Percentiles rank a stretch among this genome's conserved stretches.
Evolutionary conservation across 495 filamentous ascomycete species (phyloP).

Genomic region (Thermothielavioides terrestris): DNA sequence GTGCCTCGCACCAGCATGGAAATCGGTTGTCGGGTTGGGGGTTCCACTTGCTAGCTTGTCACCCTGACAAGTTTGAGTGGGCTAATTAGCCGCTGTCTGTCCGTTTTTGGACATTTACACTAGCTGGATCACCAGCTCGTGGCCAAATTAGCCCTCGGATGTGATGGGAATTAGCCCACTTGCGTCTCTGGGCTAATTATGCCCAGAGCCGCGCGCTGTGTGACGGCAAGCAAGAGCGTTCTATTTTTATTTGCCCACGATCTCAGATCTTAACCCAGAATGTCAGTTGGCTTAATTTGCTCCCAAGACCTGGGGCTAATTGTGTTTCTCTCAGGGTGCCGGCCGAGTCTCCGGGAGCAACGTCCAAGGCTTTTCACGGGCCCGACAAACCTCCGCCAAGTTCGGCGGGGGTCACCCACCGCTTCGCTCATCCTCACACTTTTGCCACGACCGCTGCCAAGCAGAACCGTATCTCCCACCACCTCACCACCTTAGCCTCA

Average conservation of each 20-base stretch:
- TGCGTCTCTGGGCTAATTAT: slow-evolving; percentile 24
- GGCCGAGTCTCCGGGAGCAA: too few species aligned
- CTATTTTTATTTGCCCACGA: slow-evolving; percentile 17
- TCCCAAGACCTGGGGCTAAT: background rate
- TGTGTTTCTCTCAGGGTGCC: slow-evolving; percentile 1
- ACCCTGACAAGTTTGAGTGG: slow-evolving; percentile 10
- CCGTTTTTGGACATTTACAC: slow-evolving; percentile 13
- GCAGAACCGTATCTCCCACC: background rate
- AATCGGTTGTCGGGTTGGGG: too few species aligned
- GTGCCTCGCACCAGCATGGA: too few species aligned
- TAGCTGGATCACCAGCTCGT: background rate
- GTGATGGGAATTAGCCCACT: slow-evolving; percentile 18
- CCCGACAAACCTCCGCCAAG: background rate
- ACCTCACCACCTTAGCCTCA: background rate
- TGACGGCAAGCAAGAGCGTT: slow-evolving; percentile 2
- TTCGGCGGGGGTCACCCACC: background rate
- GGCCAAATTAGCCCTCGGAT: slow-evolving; percentile 5
- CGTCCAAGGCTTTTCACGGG: slow-evolving; percentile 9
- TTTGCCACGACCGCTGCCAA: slow-evolving; percentile 6
- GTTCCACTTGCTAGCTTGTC: too few species aligned
- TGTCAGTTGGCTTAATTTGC: background rate
- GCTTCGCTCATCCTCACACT: too few species aligned
- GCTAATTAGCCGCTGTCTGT: slow-evolving; percentile 26
- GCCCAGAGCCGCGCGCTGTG: background rate
- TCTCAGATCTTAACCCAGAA: slow-evolving; percentile 11